Percentiles rank a stretch among this genome's conserved stretches.
Evolutionary conservation across 2,329 filamentous ascomycete species (phyloP).

Genomic region (Diaporthe velutina): DNA sequence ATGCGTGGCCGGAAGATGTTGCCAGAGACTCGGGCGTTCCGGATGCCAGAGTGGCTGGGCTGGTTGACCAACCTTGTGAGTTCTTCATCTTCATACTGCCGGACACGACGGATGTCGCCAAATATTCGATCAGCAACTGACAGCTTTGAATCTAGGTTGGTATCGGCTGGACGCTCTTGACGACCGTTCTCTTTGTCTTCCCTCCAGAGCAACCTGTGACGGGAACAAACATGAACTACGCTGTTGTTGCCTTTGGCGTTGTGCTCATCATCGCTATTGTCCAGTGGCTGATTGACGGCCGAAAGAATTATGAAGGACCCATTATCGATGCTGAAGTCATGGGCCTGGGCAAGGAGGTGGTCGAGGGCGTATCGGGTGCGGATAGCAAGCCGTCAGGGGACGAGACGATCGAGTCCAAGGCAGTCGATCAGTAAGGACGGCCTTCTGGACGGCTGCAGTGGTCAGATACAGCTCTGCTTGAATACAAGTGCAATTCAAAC

Average conservation of each 20-base stretch:
- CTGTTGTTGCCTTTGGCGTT: slow-evolving; percentile 61
- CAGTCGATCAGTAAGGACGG: slow-evolving; percentile 18
- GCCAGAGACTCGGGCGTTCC: slow-evolving; percentile 61
- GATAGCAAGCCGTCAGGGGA: slow-evolving; percentile 30
- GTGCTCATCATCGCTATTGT: slow-evolving; percentile 58
- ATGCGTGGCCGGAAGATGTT: slow-evolving; percentile 75
- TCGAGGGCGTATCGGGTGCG: slow-evolving; percentile 40
- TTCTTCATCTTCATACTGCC: not conserved
- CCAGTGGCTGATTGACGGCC: slow-evolving; percentile 63
- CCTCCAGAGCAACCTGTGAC: slow-evolving; percentile 76
- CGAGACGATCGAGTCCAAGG: slow-evolving; percentile 27
- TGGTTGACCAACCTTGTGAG: slow-evolving; percentile 49
- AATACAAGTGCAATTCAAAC: not conserved
- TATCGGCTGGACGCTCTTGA: slow-evolving; percentile 75
- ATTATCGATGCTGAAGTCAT: slow-evolving; percentile 45
- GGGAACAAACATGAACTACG: slow-evolving; percentile 76
- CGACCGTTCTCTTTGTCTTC: slow-evolving; percentile 81
- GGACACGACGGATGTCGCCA: not conserved
- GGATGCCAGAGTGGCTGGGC: slow-evolving; percentile 50
- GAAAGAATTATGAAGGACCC: slow-evolving; percentile 60
- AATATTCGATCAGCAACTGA: slow-evolving; percentile 44
- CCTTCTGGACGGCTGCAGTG: not conserved
- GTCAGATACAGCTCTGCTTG: not conserved
- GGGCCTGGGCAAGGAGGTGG: slow-evolving; percentile 39
- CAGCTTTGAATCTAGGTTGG: slow-evolving; percentile 56